These are phyloP conservation scores for Peltaster fructicola DNA, from an alignment of 2,329 filamentous ascomycete genomes.

Conservation along the genomic window DNA sequence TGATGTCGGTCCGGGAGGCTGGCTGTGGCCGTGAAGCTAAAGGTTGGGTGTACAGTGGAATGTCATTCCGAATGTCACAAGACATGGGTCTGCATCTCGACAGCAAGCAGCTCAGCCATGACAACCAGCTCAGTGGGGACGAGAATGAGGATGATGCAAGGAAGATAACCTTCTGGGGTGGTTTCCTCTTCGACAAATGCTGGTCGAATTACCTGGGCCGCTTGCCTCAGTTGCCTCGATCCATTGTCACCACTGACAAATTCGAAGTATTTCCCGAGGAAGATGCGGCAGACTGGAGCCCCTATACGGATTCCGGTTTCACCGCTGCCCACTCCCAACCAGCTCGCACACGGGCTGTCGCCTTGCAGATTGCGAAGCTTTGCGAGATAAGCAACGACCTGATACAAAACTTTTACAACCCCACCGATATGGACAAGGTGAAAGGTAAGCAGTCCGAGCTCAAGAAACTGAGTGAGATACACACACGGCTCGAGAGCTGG, in stretches of 20 bases:
- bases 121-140: conserved; percentile 26
- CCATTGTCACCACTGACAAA: conserved; percentile 68
- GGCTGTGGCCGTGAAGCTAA: conserved; percentile 87
- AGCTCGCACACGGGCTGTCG: conserved; percentile 63
- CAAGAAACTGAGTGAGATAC: conserved; percentile 82
- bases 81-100: conserved; percentile 87
- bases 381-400: conserved; percentile 91
- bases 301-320: conserved; percentile 71
- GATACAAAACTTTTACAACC: conserved; percentile 80
- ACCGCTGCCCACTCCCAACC: conserved; percentile 58
- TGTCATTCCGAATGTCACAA: conserved; percentile 95
- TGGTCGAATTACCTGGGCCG: conserved; percentile 96
- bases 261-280: conserved; percentile 82
- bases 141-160: conserved; percentile 80
- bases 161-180: conserved; percentile 91
- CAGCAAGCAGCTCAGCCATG: conserved; percentile 43
- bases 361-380: conserved; percentile 62
- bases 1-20: conserved; percentile 94
- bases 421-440: conserved; percentile 41
- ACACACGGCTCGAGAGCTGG: conserved; percentile 81
- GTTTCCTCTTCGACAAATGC: conserved; percentile 95
- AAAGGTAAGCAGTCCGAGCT: conserved; percentile 66
- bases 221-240: conserved; percentile 66
- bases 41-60: conserved; percentile 95
- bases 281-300: conserved; percentile 70